phyloP scores from a whole-genome alignment of 176 grass and related monocot genomes.

The Raddia guianensis region DNA sequence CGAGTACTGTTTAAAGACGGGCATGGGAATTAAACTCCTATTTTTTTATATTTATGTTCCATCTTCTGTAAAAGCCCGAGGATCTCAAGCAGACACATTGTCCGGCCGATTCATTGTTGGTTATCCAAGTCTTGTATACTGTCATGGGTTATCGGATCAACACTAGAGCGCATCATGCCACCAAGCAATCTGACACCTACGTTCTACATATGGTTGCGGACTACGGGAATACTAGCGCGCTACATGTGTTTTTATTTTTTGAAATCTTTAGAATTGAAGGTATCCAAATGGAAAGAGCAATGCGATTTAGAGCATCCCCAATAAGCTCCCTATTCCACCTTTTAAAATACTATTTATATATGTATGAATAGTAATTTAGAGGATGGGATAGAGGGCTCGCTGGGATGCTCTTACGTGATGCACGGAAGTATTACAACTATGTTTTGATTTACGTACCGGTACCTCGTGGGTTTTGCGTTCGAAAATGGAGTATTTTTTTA shows the following conservation, averaged over 20 bases:
- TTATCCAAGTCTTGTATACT: background rate
- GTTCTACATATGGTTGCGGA: background rate
- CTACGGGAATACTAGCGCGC: too few relatives aligned
- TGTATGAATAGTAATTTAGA: too few relatives aligned
- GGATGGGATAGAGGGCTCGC: too few relatives aligned
- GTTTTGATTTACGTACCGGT: too few relatives aligned
- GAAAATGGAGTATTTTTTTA: too few relatives aligned
- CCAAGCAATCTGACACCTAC: background rate
- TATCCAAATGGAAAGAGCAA: background rate
- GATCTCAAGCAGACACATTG: constrained; percentile 16
- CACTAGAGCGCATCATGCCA: background rate
- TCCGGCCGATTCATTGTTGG: background rate
- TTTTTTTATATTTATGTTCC: background rate
- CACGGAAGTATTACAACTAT: too few relatives aligned
- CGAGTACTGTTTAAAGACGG: background rate
- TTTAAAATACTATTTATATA: too few relatives aligned
- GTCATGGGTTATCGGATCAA: background rate
- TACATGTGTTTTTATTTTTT: background rate
- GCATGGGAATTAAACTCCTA: background rate
- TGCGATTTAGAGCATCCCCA: too few relatives aligned
- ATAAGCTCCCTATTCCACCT: too few relatives aligned
- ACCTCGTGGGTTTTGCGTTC: too few relatives aligned
- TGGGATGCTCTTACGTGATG: too few relatives aligned
- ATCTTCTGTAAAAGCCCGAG: constrained; percentile 6
- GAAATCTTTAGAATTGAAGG: background rate